Percentiles rank a stretch among this genome's conserved stretches.
phyloP scores from a whole-genome alignment of 805 yeast species.

The Saturnispora diversa region DNA sequence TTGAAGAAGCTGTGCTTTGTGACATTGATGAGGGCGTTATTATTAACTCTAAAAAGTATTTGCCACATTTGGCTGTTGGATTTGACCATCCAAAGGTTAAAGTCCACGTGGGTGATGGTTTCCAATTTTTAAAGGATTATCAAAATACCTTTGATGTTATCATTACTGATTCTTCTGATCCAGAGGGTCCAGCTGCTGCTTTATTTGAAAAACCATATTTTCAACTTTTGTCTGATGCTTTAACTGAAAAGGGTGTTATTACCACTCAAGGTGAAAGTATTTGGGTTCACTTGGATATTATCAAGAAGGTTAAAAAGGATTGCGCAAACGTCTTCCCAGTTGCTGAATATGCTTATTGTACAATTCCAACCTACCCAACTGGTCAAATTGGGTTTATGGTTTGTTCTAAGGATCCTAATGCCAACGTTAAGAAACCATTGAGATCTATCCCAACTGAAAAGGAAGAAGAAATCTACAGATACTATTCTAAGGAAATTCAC shows the following conservation, averaged over 20 bases:
- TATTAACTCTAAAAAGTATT: slow-evolving; percentile 72
- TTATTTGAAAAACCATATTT: slow-evolving; percentile 91
- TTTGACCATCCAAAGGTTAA: slow-evolving; percentile 83
- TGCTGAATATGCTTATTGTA: slow-evolving; percentile 83
- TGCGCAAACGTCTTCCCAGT: slow-evolving; percentile 83
- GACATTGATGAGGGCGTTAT: slow-evolving; percentile 95
- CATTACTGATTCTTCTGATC: slow-evolving; percentile 95
- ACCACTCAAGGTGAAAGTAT: slow-evolving; percentile 94
- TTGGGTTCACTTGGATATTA: slow-evolving; percentile 84
- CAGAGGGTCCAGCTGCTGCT: slow-evolving; percentile 96
- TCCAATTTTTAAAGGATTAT: slow-evolving; percentile 81
- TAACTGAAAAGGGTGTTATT: slow-evolving; percentile 84
- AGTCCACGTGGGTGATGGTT: slow-evolving; percentile 95
- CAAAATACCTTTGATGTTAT: slow-evolving; percentile 87
- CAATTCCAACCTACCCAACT: slow-evolving; percentile 94
- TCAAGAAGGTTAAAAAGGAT: slow-evolving; percentile 72
- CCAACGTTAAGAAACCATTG: slow-evolving; percentile 60
- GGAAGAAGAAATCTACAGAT: slow-evolving; percentile 60
- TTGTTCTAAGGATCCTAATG: slow-evolving; percentile 66
- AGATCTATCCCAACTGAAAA: slow-evolving; percentile 55
- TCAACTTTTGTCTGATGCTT: slow-evolving; percentile 73
- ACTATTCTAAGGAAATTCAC: slow-evolving; percentile 81
- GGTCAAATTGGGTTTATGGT: slow-evolving; percentile 99
- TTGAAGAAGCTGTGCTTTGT: slow-evolving; percentile 64
- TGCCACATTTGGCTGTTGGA: slow-evolving; percentile 81